Evolutionary conservation across 2,329 filamentous ascomycete species (phyloP), one percentile per base, ranked within the genome.

Genomic region (Fusarium sp.): DNA sequence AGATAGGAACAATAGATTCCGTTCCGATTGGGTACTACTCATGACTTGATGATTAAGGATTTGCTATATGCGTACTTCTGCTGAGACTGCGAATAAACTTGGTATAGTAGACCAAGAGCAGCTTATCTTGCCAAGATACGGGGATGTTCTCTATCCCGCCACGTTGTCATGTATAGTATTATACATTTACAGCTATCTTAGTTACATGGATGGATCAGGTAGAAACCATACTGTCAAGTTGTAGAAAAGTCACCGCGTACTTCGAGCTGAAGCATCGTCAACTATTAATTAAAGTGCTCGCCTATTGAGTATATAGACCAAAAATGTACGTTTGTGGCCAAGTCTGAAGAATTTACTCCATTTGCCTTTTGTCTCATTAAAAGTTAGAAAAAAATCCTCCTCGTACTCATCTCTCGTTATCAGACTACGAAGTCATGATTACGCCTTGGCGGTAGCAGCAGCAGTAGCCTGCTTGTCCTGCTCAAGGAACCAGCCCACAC

Each of bases 401-500:
- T 60, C 52, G 54, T 50, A 15, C 22, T 49, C 39, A 8, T 60
- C 31, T 18, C 50, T 50, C 39, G 17, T 59, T 43, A 31, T 20
- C 64, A 26, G 36, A 26, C 26, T 31, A 22, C n/a, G 38, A 40
- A n/a, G 13, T 54, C 36, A 39, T 44, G 10, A 63, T 68, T 59
- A 75, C 33, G 73, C 72, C 63, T 76, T 77, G 53, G 46, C 43
- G 20, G 63, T 36, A 18, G 58, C 55, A 24, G 65, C 58, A n/a
- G 67, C 50, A 26, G 63, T 57, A 33, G 67, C 60, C 14, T 46
- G 45, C 72, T 82, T 81, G 66, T 87, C 83, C 74, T 87, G 82
- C 64, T 86, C 85, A 55, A 87, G 65, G 50, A 86, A 86, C 86
- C 86, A 89, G 56, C 78, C 76, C 18, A 89, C 86, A 11, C 86